These are phyloP conservation scores for Bjerkandera adusta DNA, from an alignment of 1,284 basidiomycete genomes.

Conservation along the genomic window DNA sequence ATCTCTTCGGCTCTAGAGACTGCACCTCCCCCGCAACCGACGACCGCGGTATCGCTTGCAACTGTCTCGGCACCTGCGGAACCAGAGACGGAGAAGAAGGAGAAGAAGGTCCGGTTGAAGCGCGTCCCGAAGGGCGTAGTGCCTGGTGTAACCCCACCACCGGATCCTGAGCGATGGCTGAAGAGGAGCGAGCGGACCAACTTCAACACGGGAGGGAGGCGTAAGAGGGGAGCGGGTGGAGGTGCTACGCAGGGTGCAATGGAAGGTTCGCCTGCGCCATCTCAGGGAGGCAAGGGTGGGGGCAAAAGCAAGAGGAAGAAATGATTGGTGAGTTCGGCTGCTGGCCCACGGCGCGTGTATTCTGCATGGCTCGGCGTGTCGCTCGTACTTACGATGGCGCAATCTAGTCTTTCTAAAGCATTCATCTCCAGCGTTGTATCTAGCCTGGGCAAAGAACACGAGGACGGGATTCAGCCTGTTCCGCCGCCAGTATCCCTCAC, in stretches of 20 bases:
- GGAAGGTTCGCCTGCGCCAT: conserved; percentile 31
- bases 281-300: conserved; percentile 32
- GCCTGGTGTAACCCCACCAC: conserved; percentile 71
- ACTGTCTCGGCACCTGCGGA: conserved; percentile 27
- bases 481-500: too few relatives aligned
- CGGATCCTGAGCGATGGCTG: conserved; percentile 80
- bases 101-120: conserved; percentile 59
- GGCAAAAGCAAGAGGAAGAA: conserved; percentile 54
- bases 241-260: conserved; percentile 65
- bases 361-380: neutral
- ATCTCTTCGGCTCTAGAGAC: conserved; percentile 55
- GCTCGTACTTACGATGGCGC: too few relatives aligned
- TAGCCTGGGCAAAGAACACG: too few relatives aligned
- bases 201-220: conserved; percentile 44
- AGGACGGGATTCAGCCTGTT: too few relatives aligned
- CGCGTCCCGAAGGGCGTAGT: conserved; percentile 70
- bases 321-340: conserved; percentile 32
- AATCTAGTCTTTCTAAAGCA: too few relatives aligned
- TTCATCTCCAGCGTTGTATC: too few relatives aligned
- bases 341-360: too few relatives aligned
- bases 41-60: conserved; percentile 35
- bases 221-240: conserved; percentile 52
- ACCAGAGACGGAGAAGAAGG: conserved; percentile 22
- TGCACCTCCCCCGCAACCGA: conserved; percentile 48
- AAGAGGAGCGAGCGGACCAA: conserved; percentile 75